phyloP scores from a whole-genome alignment of 371 early-diverging fungal species.

The Mortierella sp. region DNA sequence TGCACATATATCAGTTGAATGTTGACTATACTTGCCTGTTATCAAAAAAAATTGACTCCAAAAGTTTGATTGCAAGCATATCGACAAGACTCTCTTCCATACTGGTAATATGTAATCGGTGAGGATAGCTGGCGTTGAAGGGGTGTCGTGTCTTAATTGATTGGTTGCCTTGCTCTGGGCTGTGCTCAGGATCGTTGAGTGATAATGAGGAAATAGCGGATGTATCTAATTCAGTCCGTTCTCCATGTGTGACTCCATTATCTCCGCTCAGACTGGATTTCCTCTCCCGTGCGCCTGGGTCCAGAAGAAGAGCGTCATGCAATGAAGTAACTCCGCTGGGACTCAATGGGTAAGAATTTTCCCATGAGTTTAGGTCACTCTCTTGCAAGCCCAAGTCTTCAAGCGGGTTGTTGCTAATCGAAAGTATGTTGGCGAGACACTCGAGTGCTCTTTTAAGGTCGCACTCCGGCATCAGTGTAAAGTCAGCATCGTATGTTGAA shows the following conservation, averaged over 20 bases:
- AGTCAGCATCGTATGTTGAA: constrained; percentile 51
- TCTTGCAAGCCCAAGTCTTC: constrained; percentile 29
- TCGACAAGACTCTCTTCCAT: constrained; percentile 47
- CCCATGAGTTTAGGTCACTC: constrained; percentile 39
- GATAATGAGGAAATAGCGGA: constrained; percentile 32
- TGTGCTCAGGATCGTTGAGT: constrained; percentile 19
- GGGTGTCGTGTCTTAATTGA: constrained; percentile 22
- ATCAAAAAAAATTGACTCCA: constrained; percentile 54
- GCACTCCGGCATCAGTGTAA: constrained; percentile 52
- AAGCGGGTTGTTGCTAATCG: constrained; percentile 41
- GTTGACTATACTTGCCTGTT: constrained; percentile 25
- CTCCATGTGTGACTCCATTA: constrained; percentile 30
- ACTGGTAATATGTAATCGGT: constrained; percentile 45
- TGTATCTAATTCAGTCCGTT: constrained; percentile 33
- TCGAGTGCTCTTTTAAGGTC: constrained; percentile 46
- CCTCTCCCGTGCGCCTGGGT: constrained; percentile 10
- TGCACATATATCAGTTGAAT: background rate
- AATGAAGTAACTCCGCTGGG: constrained; percentile 31
- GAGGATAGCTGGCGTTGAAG: constrained; percentile 29
- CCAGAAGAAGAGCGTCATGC: constrained; percentile 33
- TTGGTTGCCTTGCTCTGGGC: background rate
- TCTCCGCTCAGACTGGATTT: constrained; percentile 11
- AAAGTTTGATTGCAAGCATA: constrained; percentile 27
- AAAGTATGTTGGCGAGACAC: constrained; percentile 22
- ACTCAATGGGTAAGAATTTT: constrained; percentile 31